phyloP scores from a whole-genome alignment of 768 basidiomycete species.

The Mycena vulgaris region DNA sequence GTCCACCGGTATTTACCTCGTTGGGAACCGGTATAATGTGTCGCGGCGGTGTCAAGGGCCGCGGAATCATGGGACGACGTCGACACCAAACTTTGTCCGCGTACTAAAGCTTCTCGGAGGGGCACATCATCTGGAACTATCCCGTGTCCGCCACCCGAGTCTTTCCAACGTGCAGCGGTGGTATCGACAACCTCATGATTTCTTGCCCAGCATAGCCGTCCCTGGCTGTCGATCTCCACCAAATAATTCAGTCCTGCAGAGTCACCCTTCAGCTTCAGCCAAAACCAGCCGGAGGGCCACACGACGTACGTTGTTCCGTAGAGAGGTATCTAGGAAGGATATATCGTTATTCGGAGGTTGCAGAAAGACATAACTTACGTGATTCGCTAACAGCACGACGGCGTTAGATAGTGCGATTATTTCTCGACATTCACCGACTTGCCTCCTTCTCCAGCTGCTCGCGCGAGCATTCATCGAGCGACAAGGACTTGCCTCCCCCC shows the following conservation, averaged over 20 bases:
- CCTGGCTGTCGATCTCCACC: constrained; percentile 67
- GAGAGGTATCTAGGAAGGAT: constrained; percentile 64
- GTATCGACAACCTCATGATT: constrained; percentile 75
- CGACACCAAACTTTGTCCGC: constrained; percentile 41
- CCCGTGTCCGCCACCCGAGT: constrained; percentile 70
- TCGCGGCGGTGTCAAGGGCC: constrained; percentile 51
- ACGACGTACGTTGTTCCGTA: constrained; percentile 64
- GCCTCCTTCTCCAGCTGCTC: constrained; percentile 75
- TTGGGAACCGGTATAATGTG: constrained; percentile 57
- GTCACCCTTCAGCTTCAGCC: background rate
- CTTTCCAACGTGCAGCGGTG: constrained; percentile 73
- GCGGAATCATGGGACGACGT: constrained; percentile 32
- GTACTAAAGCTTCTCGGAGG: constrained; percentile 40
- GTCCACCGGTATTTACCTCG: constrained; percentile 55
- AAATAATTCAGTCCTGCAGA: constrained; percentile 74
- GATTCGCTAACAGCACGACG: constrained; percentile 57
- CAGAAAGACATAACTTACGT: constrained; percentile 47
- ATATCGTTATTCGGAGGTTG: background rate
- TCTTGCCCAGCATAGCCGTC: constrained; percentile 71
- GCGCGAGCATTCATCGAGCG: constrained; percentile 71
- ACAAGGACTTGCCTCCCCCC: constrained; percentile 70
- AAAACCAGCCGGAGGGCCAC: background rate
- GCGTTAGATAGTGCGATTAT: background rate
- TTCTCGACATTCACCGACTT: constrained; percentile 3
- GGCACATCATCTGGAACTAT: constrained; percentile 58